Conservation (phyloP, 2,329 filamentous ascomycete species). For the Cladophialophora chaetospira region DNA sequence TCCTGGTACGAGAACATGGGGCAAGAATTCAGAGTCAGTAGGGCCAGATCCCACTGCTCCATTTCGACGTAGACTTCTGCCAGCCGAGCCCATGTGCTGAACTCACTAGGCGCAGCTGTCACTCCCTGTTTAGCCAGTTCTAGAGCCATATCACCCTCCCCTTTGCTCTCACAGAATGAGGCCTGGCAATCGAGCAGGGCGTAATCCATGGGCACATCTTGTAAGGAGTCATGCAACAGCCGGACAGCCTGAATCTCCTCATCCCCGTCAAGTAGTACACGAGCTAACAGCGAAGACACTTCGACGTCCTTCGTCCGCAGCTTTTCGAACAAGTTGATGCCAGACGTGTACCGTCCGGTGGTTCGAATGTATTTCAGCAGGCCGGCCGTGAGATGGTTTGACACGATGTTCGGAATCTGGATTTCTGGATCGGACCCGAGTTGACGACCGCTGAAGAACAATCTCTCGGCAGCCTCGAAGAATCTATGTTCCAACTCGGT, state of each 20-base stretch:
- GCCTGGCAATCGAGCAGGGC: slow-evolving; percentile 94
- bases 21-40: slow-evolving; percentile 95
- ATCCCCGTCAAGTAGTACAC: slow-evolving; percentile 89
- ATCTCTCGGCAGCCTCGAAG: slow-evolving; percentile 85
- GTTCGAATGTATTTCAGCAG: slow-evolving; percentile 93
- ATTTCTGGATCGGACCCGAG: slow-evolving; percentile 95
- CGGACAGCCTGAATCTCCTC: slow-evolving; percentile 96
- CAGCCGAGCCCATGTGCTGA: slow-evolving; percentile 91
- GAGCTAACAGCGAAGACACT: slow-evolving; percentile 87
- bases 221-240: slow-evolving; percentile 81
- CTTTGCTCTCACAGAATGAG: slow-evolving; percentile 86
- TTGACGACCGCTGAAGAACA: slow-evolving; percentile 96
- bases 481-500: slow-evolving; percentile 99
- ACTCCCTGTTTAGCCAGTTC: slow-evolving; percentile 94
- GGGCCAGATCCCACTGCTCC: slow-evolving; percentile 94
- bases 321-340: slow-evolving; percentile 97
- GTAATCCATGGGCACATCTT: slow-evolving; percentile 96
- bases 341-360: slow-evolving; percentile 89
- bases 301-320: slow-evolving; percentile 86
- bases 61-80: slow-evolving; percentile 91
- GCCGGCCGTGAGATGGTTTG: slow-evolving; percentile 92
- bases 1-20: slow-evolving; percentile 99
- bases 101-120: slow-evolving; percentile 93
- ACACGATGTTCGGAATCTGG: slow-evolving; percentile 94
- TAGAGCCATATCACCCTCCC: slow-evolving; percentile 80